A percentile compares a stretch with the other conserved stretches of the same genome.
Evolutionary conservation across 2,329 filamentous ascomycete species (phyloP).

Genomic region (Alternaria brassicicola): DNA sequence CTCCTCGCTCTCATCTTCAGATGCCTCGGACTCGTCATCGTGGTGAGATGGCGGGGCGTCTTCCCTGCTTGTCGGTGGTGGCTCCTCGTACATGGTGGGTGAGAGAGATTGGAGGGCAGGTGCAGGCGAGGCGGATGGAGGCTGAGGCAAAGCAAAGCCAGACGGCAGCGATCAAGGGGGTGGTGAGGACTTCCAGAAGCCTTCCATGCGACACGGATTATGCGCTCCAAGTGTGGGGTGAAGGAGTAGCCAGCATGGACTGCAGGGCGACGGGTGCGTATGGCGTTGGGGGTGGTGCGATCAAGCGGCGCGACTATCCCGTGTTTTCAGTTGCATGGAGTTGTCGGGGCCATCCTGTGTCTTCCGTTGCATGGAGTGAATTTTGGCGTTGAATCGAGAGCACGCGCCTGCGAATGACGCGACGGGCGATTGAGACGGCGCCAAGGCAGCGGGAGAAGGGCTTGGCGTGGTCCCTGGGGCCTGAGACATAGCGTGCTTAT

Average conservation of each 20-base stretch:
- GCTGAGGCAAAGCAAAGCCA: constrained; percentile 30
- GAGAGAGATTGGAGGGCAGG: constrained; percentile 11
- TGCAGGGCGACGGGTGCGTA: constrained; percentile 6
- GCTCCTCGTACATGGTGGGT: constrained; percentile 21
- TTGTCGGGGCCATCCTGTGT: neutral
- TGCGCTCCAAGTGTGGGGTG: constrained; percentile 19
- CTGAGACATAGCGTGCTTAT: constrained; percentile 38
- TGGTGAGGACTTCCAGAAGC: constrained; percentile 36
- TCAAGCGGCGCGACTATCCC: constrained; percentile 25
- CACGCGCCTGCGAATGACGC: constrained; percentile 22
- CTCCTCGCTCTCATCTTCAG: constrained; percentile 36
- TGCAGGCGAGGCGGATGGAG: constrained; percentile 27
- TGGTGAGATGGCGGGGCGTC: constrained; percentile 20
- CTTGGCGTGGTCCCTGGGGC: constrained; percentile 9
- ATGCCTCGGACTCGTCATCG: constrained; percentile 22
- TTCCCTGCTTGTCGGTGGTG: constrained; percentile 19
- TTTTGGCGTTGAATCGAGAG: neutral
- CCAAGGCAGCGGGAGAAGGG: constrained; percentile 16
- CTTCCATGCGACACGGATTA: constrained; percentile 27
- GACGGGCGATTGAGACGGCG: constrained; percentile 17
- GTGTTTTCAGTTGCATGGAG: neutral
- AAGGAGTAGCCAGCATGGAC: constrained; percentile 6
- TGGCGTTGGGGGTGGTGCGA: constrained; percentile 20
- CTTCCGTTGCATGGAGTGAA: neutral
- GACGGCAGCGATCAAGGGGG: constrained; percentile 27